These are phyloP conservation scores for Suhomyces bokatorum DNA, from an alignment of 1,139 yeast genomes.

Conservation along the genomic window DNA sequence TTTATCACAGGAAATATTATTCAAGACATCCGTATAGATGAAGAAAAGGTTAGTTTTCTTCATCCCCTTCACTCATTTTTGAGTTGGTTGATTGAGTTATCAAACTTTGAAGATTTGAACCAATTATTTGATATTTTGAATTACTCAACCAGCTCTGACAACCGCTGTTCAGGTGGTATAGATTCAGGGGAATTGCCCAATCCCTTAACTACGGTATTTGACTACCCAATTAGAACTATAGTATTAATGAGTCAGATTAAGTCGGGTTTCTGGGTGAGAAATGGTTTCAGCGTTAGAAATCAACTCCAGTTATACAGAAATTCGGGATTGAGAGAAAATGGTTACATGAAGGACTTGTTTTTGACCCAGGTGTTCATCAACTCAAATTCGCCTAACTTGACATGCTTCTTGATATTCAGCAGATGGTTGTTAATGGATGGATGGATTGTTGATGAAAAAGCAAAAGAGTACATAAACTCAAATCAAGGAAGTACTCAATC, in stretches of 20 bases:
- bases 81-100: conserved; percentile 66
- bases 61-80: conserved; percentile 80
- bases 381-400: conserved; percentile 56
- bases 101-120: conserved; percentile 32
- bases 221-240: conserved; percentile 74
- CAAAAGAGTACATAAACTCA: background rate
- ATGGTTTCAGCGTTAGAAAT: conserved; percentile 66
- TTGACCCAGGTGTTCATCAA: conserved; percentile 68
- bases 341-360: conserved; percentile 74
- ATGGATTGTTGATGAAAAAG: conserved; percentile 28
- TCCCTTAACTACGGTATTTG: conserved; percentile 49
- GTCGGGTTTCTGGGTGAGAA: conserved; percentile 61
- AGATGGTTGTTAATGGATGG: conserved; percentile 71
- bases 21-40: conserved; percentile 27
- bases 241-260: conserved; percentile 58
- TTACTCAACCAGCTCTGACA: conserved; percentile 7
- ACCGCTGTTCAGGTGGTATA: conserved; percentile 4
- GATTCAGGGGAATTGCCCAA: conserved; percentile 22
- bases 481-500: background rate
- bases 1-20: conserved; percentile 26
- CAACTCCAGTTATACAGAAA: conserved; percentile 81
- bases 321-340: conserved; percentile 81
- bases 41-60: conserved; percentile 63
- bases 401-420: conserved; percentile 59
- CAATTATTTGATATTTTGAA: conserved; percentile 21